phyloP scores from a whole-genome alignment of 805 yeast genomes.

The Candida saitoana region DNA sequence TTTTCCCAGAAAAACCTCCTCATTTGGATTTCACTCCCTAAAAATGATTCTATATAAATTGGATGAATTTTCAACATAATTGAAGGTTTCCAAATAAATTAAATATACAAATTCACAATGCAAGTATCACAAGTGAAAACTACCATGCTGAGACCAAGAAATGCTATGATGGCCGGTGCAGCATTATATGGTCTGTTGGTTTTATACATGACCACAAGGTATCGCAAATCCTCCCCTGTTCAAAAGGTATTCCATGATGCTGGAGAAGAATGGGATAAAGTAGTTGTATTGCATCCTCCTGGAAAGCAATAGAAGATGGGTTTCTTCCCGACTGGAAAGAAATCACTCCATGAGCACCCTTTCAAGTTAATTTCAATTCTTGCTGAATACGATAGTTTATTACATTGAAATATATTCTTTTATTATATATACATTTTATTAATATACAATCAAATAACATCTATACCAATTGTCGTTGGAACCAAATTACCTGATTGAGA shows the following conservation, averaged over 20 bases:
- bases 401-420: too few relatives aligned
- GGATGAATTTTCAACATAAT: too few relatives aligned
- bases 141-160: conserved; percentile 13
- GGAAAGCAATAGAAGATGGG: background rate
- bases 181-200: conserved; percentile 29
- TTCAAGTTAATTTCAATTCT: too few relatives aligned
- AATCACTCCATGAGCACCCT: too few relatives aligned
- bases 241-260: conserved; percentile 26
- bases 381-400: too few relatives aligned
- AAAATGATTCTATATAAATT: background rate
- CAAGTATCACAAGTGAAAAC: background rate
- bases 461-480: too few relatives aligned
- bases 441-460: too few relatives aligned
- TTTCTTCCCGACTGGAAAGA: too few relatives aligned
- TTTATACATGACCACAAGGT: conserved; percentile 28
- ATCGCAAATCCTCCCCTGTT: conserved; percentile 27
- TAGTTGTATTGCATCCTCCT: conserved; percentile 18
- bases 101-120: background rate
- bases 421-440: too few relatives aligned
- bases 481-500: too few relatives aligned
- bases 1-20: background rate
- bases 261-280: conserved; percentile 25
- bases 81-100: too few relatives aligned
- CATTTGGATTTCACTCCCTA: background rate
- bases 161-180: conserved; percentile 32